phyloP scores from a whole-genome alignment of 202 grass and related monocot species.

The Bolboschoenoplectus hybrid region DNA sequence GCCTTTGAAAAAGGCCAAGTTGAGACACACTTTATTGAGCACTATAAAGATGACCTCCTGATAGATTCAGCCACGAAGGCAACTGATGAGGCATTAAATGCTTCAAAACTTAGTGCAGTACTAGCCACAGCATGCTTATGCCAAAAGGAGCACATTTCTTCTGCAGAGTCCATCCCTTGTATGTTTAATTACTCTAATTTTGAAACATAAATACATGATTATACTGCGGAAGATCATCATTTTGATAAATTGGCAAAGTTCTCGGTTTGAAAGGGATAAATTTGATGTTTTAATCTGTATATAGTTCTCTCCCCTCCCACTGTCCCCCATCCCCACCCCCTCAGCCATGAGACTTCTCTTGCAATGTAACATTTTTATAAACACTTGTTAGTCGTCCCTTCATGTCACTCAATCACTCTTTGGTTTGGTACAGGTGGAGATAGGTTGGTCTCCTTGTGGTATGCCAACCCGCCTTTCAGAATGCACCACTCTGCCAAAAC shows the following conservation, averaged over 20 bases:
- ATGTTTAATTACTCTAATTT: conserved; percentile 42
- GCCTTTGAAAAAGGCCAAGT: conserved; percentile 84
- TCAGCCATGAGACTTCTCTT: not conserved
- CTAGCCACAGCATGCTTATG: conserved; percentile 86
- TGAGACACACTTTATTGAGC: conserved; percentile 91
- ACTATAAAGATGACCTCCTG: conserved; percentile 70
- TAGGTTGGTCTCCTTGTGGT: conserved; percentile 65
- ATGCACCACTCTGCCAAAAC: conserved; percentile 76
- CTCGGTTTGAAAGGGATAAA: not conserved
- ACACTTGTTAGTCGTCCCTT: not conserved
- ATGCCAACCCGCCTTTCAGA: conserved; percentile 68
- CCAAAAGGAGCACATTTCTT: conserved; percentile 58
- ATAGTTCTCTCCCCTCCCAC: not conserved
- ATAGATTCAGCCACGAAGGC: conserved; percentile 48
- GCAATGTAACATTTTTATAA: not conserved
- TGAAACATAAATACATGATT: not conserved
- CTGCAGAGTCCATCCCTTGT: conserved; percentile 53
- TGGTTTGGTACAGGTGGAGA: conserved; percentile 47
- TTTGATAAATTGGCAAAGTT: not conserved
- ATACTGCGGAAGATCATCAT: not conserved
- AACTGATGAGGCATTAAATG: conserved; percentile 44
- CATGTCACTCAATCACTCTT: not conserved
- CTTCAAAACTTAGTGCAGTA: conserved; percentile 60
- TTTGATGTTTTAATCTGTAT: not conserved
- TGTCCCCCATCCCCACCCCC: too few relatives aligned